Conservation (phyloP, 345 rosid genomes). For the Salix brachista region DNA sequence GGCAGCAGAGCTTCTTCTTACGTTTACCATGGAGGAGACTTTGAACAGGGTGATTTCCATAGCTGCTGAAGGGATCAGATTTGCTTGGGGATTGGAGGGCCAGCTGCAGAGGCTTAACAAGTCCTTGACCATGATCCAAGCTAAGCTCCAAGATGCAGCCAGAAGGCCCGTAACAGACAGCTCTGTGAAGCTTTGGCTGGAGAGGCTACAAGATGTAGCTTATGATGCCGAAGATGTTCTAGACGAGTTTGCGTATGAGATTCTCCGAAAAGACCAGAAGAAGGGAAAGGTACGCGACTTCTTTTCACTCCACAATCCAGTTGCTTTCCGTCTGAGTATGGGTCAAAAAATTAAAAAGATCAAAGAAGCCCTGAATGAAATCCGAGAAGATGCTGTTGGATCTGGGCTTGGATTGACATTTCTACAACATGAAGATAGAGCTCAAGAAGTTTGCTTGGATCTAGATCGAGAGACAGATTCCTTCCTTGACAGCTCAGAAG, state of each 20-base stretch:
- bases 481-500: not conserved
- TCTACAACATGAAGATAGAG: not conserved
- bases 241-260: not conserved
- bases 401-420: not conserved
- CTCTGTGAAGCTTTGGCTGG: conserved; percentile 82
- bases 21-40: not conserved
- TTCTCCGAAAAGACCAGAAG: not conserved
- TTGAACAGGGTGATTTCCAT: not conserved
- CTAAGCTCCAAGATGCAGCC: not conserved
- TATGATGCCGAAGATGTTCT: not conserved
- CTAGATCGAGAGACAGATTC: not conserved
- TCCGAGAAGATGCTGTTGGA: not conserved
- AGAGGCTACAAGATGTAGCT: conserved; percentile 74
- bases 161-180: not conserved
- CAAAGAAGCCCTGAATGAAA: not conserved
- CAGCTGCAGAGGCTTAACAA: not conserved
- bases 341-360: not conserved
- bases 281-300: not conserved
- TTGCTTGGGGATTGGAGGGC: not conserved
- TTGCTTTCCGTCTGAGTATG: not conserved
- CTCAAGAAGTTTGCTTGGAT: not conserved
- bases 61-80: not conserved
- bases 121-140: not conserved
- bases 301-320: not conserved
- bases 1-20: not conserved